Conservation (phyloP, 176 grass and related monocot species). For the Melocanna baccifera region DNA sequence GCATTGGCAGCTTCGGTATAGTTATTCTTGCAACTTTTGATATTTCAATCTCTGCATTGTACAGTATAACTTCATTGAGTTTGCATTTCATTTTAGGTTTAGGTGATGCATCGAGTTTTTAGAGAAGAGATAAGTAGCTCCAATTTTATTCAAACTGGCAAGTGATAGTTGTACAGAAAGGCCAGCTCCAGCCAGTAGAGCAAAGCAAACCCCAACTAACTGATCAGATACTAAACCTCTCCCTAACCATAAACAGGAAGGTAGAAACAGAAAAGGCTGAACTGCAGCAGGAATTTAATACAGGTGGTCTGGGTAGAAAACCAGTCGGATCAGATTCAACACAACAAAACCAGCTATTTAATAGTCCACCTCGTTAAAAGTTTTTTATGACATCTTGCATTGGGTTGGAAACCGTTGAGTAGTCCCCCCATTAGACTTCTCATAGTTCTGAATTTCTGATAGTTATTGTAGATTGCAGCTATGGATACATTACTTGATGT, state of each 20-base stretch:
- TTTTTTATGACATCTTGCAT: not conserved
- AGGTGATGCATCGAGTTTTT: not conserved
- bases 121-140: not conserved
- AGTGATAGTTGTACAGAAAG: not conserved
- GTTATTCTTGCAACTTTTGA: not conserved
- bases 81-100: not conserved
- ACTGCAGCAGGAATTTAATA: not conserved
- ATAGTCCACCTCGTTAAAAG: not conserved
- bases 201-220: not conserved
- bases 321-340: not conserved
- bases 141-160: too few relatives aligned
- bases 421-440: not conserved
- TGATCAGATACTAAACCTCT: not conserved
- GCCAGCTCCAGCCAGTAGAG: not conserved
- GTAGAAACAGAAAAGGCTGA: not conserved
- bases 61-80: not conserved
- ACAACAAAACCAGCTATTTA: not conserved
- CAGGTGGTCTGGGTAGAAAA: not conserved
- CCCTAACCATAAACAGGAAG: not conserved
- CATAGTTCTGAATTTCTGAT: too few relatives aligned
- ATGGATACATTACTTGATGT: not conserved
- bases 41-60: not conserved
- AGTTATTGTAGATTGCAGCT: not conserved
- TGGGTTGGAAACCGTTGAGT: not conserved
- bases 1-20: not conserved